Conservation (phyloP, 2,329 filamentous ascomycete genomes). For the Fusarium sp. region DNA sequence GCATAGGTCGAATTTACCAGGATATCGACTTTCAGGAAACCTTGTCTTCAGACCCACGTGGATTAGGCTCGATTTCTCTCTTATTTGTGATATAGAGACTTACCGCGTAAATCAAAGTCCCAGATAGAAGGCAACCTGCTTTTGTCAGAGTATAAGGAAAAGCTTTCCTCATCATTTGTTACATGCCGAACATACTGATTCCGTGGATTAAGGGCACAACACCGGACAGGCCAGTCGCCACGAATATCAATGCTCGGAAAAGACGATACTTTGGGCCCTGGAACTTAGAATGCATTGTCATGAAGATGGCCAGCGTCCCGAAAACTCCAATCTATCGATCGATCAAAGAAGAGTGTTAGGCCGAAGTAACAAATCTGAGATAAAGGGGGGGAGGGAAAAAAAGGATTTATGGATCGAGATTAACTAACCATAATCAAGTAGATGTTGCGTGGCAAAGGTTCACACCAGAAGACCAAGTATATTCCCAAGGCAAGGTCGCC, state of each 20-base stretch:
- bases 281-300: neutral
- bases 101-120: too few species aligned
- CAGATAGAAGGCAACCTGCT: too few species aligned
- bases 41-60: neutral
- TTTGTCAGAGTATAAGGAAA: neutral
- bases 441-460: neutral
- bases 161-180: neutral
- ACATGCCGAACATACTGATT: neutral
- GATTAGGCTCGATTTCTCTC: neutral
- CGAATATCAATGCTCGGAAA: neutral
- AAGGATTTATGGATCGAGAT: too few species aligned
- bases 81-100: too few species aligned
- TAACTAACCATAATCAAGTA: conserved; percentile 5
- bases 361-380: neutral
- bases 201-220: neutral
- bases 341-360: neutral
- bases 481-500: neutral
- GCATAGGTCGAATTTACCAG: neutral
- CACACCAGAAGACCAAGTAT: conserved; percentile 5
- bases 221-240: neutral
- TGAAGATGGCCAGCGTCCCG: neutral
- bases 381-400: neutral
- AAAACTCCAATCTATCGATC: neutral
- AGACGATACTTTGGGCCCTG: neutral
- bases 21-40: neutral